Percentiles rank a stretch among this genome's conserved stretches.
Conservation (phyloP, 1,139 yeast species). For the Candida labiduridarum region DNA sequence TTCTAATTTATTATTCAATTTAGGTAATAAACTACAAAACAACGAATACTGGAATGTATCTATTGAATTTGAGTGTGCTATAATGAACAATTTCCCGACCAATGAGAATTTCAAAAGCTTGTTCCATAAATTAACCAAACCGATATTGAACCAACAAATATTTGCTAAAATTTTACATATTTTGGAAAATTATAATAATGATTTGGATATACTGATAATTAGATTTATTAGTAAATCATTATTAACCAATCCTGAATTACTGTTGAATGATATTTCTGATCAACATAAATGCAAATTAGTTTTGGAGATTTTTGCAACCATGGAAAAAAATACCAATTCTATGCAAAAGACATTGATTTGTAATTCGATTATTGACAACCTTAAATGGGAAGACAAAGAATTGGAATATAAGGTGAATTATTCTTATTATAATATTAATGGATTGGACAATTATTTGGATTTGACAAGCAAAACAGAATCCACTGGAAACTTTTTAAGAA, state of each 20-base stretch:
- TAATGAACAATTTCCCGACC: slow-evolving; percentile 16
- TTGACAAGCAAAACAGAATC: slow-evolving; percentile 6
- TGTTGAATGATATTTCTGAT: slow-evolving; percentile 5
- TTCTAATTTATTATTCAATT: slow-evolving; percentile 26
- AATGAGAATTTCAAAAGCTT: slow-evolving; percentile 16
- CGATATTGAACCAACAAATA: neutral
- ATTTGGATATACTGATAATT: slow-evolving; percentile 1
- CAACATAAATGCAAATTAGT: slow-evolving; percentile 9
- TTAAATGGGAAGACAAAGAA: slow-evolving; percentile 15
- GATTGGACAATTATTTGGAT: slow-evolving; percentile 19
- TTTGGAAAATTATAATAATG: neutral
- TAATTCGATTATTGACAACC: slow-evolving; percentile 18
- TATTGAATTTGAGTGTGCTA: slow-evolving; percentile 24
- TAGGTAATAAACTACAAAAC: slow-evolving; percentile 17
- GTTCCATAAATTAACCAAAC: slow-evolving; percentile 21
- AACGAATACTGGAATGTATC: slow-evolving; percentile 18
- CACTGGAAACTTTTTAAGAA: slow-evolving; percentile 14
- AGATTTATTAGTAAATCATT: slow-evolving; percentile 8
- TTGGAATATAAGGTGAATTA: slow-evolving; percentile 18
- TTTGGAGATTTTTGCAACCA: slow-evolving; percentile 11
- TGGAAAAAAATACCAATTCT: slow-evolving; percentile 17
- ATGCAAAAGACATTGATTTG: slow-evolving; percentile 17
- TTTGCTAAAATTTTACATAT: neutral
- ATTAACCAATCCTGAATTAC: slow-evolving; percentile 3
- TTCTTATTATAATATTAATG: slow-evolving; percentile 25